Conservation (phyloP, 1,284 basidiomycete species). For the Apiotrichum akiyoshidainum region DNA sequence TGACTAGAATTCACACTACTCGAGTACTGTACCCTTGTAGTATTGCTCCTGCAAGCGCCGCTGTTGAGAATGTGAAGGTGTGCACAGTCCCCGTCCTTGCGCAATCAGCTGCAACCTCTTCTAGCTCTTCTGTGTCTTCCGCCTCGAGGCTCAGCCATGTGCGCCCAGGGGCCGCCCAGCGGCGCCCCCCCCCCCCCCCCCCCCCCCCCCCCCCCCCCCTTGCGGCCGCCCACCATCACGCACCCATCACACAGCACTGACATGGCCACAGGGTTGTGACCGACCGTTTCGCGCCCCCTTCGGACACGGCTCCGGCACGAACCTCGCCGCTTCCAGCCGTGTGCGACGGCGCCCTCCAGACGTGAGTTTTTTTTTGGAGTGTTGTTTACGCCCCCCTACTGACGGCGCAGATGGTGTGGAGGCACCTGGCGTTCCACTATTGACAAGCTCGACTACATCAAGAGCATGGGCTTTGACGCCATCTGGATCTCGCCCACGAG, state of each 20-base stretch:
- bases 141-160: too few relatives aligned
- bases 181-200: too few relatives aligned
- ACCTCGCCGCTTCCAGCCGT: conserved; percentile 52
- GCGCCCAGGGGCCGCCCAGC: too few relatives aligned
- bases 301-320: conserved; percentile 55
- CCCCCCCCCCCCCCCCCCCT: too few relatives aligned
- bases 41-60: too few relatives aligned
- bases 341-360: conserved; percentile 35
- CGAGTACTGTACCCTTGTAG: too few relatives aligned
- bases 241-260: background rate
- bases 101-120: too few relatives aligned
- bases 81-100: too few relatives aligned
- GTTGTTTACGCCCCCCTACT: conserved; percentile 45
- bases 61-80: too few relatives aligned
- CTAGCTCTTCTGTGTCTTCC: too few relatives aligned
- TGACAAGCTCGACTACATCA: conserved; percentile 71
- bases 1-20: too few relatives aligned
- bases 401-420: conserved; percentile 59
- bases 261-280: conserved; percentile 61
- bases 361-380: conserved; percentile 19
- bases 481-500: conserved; percentile 54
- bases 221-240: too few relatives aligned
- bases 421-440: conserved; percentile 72
- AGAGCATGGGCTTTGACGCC: conserved; percentile 71
- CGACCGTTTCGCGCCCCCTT: conserved; percentile 66